Evolutionary conservation across 2,329 filamentous ascomycete species (phyloP).

Genomic region (Zymoseptoria ardabiliae): DNA sequence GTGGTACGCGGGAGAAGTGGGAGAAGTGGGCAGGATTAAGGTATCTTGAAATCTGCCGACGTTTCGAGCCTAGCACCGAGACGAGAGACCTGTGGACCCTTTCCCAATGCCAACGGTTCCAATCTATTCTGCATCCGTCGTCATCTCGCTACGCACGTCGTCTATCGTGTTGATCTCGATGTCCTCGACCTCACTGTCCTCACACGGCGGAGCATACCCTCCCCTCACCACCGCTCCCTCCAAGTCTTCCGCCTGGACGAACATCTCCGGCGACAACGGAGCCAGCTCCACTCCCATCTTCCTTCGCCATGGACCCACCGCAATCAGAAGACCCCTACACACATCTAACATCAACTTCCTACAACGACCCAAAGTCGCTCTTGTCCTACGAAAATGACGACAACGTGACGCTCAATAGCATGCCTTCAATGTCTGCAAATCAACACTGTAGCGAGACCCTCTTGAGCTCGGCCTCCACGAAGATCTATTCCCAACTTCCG

Average conservation of each 20-base stretch:
- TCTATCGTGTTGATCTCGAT: background rate
- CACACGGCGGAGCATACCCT: background rate
- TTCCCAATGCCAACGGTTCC: background rate
- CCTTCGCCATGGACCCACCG: background rate
- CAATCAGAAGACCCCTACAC: background rate
- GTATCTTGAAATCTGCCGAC: background rate
- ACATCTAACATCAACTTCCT: background rate
- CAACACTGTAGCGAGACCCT: background rate
- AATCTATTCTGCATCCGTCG: background rate
- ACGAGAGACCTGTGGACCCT: background rate
- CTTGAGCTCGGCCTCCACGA: background rate
- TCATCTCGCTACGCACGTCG: background rate
- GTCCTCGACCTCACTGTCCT: background rate
- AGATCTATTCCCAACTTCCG: background rate
- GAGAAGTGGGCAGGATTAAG: background rate
- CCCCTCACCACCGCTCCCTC: background rate
- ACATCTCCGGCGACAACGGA: background rate
- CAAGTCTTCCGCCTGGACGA: background rate
- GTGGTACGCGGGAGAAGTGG: too few relatives aligned
- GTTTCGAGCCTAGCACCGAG: background rate
- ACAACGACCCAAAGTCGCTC: background rate
- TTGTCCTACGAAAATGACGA: background rate
- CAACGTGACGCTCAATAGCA: background rate
- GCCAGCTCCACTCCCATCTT: background rate
- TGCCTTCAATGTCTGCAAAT: background rate